These are phyloP conservation scores for Leccinum insolens DNA, from an alignment of 1,284 basidiomycete genomes.

Conservation along the genomic window DNA sequence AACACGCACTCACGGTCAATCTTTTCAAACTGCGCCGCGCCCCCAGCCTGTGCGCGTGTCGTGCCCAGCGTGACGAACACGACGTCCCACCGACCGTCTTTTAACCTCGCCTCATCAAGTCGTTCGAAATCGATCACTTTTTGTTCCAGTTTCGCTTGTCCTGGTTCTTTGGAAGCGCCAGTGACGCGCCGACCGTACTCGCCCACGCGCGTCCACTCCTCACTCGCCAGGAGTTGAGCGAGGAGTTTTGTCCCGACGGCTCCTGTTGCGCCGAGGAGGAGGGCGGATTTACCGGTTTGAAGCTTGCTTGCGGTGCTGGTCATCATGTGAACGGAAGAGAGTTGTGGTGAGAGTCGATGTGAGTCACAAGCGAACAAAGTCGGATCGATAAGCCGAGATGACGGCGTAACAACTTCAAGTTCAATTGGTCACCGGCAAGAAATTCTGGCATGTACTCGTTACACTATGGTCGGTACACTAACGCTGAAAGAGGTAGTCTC, in stretches of 20 bases:
- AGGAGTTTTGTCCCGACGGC: constrained; percentile 60
- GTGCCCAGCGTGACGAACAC: constrained; percentile 68
- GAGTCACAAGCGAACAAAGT: too few species aligned
- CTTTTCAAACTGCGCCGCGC: constrained; percentile 65
- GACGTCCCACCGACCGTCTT: constrained; percentile 66
- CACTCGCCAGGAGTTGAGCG: constrained; percentile 54
- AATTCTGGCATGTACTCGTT: too few species aligned
- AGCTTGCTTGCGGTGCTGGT: neutral
- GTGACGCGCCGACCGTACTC: constrained; percentile 70
- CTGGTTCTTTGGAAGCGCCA: constrained; percentile 25
- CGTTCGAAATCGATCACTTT: constrained; percentile 69
- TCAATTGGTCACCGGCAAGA: too few species aligned
- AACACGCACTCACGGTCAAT: constrained; percentile 70
- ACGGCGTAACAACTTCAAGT: too few species aligned
- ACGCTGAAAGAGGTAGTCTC: too few species aligned
- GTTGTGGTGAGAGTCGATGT: too few species aligned
- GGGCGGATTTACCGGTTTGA: constrained; percentile 43
- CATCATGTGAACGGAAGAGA: constrained; percentile 2
- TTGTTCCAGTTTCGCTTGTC: constrained; percentile 56
- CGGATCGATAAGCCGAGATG: too few species aligned
- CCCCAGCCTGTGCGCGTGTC: constrained; percentile 60
- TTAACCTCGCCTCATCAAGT: constrained; percentile 51
- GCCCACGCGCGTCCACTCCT: constrained; percentile 56
- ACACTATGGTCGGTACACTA: too few species aligned
- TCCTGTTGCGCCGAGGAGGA: constrained; percentile 70